phyloP scores from a whole-genome alignment of 768 basidiomycete genomes.

The Austroboletus eburneus region DNA sequence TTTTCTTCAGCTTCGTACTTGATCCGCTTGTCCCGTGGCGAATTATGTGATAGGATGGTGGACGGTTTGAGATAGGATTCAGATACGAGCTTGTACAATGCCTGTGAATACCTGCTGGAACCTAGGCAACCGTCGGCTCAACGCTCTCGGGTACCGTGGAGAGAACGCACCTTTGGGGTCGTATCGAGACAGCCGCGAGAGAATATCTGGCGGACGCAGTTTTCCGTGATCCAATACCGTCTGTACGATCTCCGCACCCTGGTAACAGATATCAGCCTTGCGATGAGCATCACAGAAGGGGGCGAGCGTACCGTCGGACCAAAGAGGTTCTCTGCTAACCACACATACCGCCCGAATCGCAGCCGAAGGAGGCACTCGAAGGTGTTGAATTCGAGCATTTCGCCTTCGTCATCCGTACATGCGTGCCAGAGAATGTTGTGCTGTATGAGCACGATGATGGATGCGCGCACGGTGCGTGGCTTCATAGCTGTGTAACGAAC shows the following conservation, averaged over 20 bases:
- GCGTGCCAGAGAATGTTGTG: constrained; percentile 92
- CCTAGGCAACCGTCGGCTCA: too few relatives aligned
- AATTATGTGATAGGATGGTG: constrained; percentile 70
- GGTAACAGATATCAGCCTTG: neutral
- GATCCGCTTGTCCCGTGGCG: constrained; percentile 76
- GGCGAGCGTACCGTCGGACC: constrained; percentile 60
- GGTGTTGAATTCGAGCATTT: constrained; percentile 76
- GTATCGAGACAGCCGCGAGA: constrained; percentile 44
- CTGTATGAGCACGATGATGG: constrained; percentile 77
- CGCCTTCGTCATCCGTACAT: constrained; percentile 63
- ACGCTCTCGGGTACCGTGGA: too few relatives aligned
- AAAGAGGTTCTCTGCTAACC: constrained; percentile 65
- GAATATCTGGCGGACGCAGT: constrained; percentile 69
- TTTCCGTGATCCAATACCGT: constrained; percentile 83
- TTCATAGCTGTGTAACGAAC: constrained; percentile 66
- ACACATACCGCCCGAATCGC: constrained; percentile 80
- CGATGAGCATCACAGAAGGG: neutral
- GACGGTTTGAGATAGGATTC: constrained; percentile 76
- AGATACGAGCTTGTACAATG: constrained; percentile 67
- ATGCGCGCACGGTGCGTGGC: constrained; percentile 62
- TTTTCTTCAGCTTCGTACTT: constrained; percentile 79
- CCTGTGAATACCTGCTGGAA: constrained; percentile 49
- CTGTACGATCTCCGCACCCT: constrained; percentile 78
- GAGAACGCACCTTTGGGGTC: constrained; percentile 54
- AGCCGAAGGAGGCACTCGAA: constrained; percentile 79